Conservation (phyloP, 495 filamentous ascomycete genomes). For the Usnea hakonensis region DNA sequence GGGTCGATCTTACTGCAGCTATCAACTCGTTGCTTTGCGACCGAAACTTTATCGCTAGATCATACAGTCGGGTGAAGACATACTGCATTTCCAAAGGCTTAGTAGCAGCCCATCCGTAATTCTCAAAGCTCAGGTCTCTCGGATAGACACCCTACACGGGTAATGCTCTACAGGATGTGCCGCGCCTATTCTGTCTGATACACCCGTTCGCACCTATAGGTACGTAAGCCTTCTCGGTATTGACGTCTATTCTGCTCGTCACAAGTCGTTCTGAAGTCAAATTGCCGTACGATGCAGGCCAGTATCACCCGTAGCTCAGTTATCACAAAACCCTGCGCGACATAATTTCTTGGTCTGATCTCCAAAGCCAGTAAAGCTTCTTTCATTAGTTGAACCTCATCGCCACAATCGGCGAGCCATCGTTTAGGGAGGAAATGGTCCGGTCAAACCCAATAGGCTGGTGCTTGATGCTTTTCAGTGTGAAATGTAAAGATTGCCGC, state of each 20-base stretch:
- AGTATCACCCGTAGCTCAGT: conserved; percentile 36
- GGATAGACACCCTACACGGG: conserved; percentile 2
- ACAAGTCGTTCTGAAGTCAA: conserved; percentile 25
- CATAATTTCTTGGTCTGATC: conserved; percentile 41
- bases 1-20: too few relatives aligned
- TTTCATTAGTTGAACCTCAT: conserved; percentile 6
- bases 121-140: not conserved
- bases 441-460: not conserved
- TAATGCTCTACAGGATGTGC: conserved; percentile 12
- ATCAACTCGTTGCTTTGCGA: too few relatives aligned
- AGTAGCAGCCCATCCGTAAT: not conserved
- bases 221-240: not conserved
- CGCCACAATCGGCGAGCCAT: not conserved
- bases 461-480: not conserved
- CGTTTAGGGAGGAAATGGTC: conserved; percentile 34
- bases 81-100: too few relatives aligned
- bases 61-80: too few relatives aligned
- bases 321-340: conserved; percentile 42
- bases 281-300: conserved; percentile 12
- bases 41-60: too few relatives aligned
- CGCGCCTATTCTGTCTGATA: conserved; percentile 23
- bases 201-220: conserved; percentile 21
- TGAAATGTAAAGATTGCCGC: not conserved
- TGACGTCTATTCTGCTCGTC: conserved; percentile 20
- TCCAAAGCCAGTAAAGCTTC: conserved; percentile 41